A percentile compares a stretch with the other conserved stretches of the same genome.
These are phyloP conservation scores for Debaryomyces maramus DNA, from an alignment of 805 yeast genomes.

Conservation along the genomic window DNA sequence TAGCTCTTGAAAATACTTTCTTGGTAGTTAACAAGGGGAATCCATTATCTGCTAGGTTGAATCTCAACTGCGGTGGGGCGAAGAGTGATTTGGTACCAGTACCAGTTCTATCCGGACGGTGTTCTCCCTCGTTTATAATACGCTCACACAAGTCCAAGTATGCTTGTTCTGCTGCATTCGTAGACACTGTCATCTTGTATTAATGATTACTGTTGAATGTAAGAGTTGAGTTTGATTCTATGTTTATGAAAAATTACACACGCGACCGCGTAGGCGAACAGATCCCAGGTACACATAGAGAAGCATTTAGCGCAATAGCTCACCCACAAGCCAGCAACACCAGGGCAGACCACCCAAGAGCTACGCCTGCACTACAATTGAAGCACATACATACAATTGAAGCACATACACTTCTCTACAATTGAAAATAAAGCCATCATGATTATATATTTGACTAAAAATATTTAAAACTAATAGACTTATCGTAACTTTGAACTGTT, in stretches of 20 bases:
- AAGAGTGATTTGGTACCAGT: slow-evolving; percentile 90
- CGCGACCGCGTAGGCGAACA: background rate
- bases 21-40: slow-evolving; percentile 94
- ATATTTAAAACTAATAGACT: too few relatives aligned
- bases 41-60: slow-evolving; percentile 64
- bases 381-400: too few relatives aligned
- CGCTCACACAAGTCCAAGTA: slow-evolving; percentile 78
- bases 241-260: background rate
- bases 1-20: slow-evolving; percentile 85
- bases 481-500: too few relatives aligned
- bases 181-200: slow-evolving; percentile 22
- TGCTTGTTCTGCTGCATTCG: slow-evolving; percentile 71
- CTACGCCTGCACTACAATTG: too few relatives aligned
- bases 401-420: too few relatives aligned
- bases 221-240: background rate
- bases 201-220: background rate
- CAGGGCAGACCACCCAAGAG: too few relatives aligned
- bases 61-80: slow-evolving; percentile 95
- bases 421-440: too few relatives aligned
- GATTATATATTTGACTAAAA: too few relatives aligned
- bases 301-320: too few relatives aligned
- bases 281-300: too few relatives aligned
- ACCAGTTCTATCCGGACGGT: slow-evolving; percentile 94
- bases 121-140: slow-evolving; percentile 83
- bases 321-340: too few relatives aligned